Base-by-base conservation (phyloP, 345 rosid species). In the Lepidium aucheri region DNA sequence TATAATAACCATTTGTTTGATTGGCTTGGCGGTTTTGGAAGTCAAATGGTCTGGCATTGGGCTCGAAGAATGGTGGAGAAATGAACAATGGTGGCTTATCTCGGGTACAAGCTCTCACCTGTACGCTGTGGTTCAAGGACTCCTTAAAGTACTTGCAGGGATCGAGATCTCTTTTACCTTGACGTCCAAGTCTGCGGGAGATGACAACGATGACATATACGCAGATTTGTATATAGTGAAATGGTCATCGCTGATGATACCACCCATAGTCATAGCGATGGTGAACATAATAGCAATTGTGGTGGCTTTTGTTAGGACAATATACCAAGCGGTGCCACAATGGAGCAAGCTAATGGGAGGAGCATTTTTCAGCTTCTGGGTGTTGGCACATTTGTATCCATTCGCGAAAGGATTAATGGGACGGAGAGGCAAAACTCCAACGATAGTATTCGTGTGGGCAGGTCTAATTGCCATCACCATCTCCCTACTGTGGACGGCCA, bases 41-140 rank as follows among this genome's bases (percentile, higher is more conserved):
- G 92, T 88, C 63, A 86, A 80, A 40, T 94, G 99, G 96, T 78
- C 96, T 0, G 97, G 90, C 4, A 85, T 88, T 9, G 85, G 61
- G 4, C 68, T 94, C 40, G 96, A 94, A 64, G 97, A 94, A 40
- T 94, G 99, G 99, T 94, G 99, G 97, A 80, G 99, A 77, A 94
- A 94, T 35, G 97, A 94, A 63, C 96, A 94, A 63, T n/a, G n/a
- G n/a, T n/a, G n/a, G n/a, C n/a, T n/a, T n/a, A n/a, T n/a, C n/a
- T n/a, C n/a, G n/a, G n/a, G n/a, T n/a, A n/a, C n/a, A n/a, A n/a
- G n/a, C n/a, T n/a, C n/a, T n/a, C n/a, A n/a, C n/a, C n/a, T n/a
- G n/a, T n/a, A n/a, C n/a, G n/a, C n/a, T n/a, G n/a, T n/a, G n/a
- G n/a, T n/a, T n/a, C n/a, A n/a, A n/a, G n/a, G n/a, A n/a, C n/a